Base-by-base conservation (phyloP, 352 stramenopile genomes). In the Albugo candida region DNA sequence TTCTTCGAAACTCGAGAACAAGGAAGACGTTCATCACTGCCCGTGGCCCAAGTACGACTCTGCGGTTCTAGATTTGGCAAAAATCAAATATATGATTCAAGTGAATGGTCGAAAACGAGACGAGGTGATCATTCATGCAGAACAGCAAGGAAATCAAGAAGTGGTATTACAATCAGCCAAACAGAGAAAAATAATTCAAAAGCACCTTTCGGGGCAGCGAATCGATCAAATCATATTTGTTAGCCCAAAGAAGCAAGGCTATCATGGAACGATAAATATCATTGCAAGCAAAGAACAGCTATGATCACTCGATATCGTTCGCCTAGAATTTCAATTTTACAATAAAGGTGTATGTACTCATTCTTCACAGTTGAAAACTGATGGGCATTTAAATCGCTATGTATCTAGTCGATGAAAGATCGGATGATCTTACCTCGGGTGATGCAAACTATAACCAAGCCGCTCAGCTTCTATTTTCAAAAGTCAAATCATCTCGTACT, bases 71-170 rank as follows among this genome's bases (percentile, higher is more conserved):
- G 67, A 75, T 14, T 56, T 58, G 40, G 78, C 74, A 36, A 61
- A 85, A 60, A 67, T 86, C 38, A 83, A 86, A 60, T 70, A 86
- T 51, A 74, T 87, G 44, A 58, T 91, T 19, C 78, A 91, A 42
- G 71, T 91, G 34, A 63, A 83, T 48, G 72, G 78, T 41, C 87
- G 84, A 48, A 61, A 64, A 24, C 72, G 75, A 27, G 77, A 81
- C 54, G 83, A 67, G 16, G 70, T 91, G 42, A 51, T 73, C 13
- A 73, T 87, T 24, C 50, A 72, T 14, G 56, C 64, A 13, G 61
- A 76, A 12, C 44, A 73, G 18, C 53, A 65, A 48, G 52, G 51
- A 20, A 63, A 81, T 55, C 73, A 69, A 27, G 72, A 85, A 36
- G 58, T 59, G 19, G 70, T 84, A 47, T 61, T 91, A 36, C 58